phyloP scores from a whole-genome alignment of 2,329 filamentous ascomycete genomes.

The Pseudogymnoascus verrucosus region DNA sequence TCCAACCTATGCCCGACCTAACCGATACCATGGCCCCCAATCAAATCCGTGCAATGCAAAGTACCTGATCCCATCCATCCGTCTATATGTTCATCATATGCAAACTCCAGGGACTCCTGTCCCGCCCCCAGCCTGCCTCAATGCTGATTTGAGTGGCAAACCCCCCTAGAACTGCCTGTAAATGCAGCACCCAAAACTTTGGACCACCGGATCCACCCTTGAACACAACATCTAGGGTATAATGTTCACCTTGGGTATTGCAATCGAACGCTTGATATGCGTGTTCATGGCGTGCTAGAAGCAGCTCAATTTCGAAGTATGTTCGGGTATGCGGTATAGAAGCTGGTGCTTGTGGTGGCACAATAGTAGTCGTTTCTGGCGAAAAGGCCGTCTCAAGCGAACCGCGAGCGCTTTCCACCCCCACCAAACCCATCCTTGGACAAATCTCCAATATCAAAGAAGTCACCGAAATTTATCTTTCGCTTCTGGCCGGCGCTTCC shows the following conservation, averaged over 20 bases:
- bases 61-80: background rate
- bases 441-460: constrained; percentile 63
- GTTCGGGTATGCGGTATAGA: background rate
- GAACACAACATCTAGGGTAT: background rate
- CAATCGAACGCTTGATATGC: background rate
- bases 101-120: background rate
- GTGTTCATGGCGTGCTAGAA: background rate
- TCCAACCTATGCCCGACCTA: background rate
- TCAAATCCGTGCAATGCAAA: background rate
- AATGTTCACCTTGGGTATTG: background rate
- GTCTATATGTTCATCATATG: background rate
- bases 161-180: background rate
- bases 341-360: background rate
- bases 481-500: constrained; percentile 53
- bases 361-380: background rate
- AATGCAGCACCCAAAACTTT: background rate
- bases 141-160: background rate
- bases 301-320: background rate
- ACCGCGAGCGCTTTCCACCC: constrained; percentile 27
- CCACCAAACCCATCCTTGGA: constrained; percentile 47
- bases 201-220: background rate
- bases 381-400: constrained; percentile 19
- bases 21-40: background rate
- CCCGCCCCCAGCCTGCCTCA: background rate
- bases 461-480: constrained; percentile 64